Evolutionary conservation across 495 filamentous ascomycete genomes (phyloP).

Genomic region (Coniosporium apollinis): DNA sequence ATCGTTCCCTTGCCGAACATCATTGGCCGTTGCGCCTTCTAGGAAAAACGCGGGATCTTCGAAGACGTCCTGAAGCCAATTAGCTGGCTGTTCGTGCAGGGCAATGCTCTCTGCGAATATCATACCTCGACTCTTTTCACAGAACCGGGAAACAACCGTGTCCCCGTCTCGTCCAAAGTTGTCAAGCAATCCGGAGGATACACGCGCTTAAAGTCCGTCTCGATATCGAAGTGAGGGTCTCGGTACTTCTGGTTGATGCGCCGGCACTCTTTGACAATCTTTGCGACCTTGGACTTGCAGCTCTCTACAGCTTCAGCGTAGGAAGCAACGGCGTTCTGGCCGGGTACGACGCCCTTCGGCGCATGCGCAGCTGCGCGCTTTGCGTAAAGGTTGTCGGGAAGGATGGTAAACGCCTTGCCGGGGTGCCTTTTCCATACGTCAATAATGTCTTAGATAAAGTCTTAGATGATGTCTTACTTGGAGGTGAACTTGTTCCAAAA

Average conservation of each 20-base stretch:
- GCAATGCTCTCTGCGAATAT: too few relatives aligned
- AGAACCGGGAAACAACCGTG: slow-evolving; percentile 13
- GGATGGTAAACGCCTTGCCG: slow-evolving; percentile 48
- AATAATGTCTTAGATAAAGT: too few relatives aligned
- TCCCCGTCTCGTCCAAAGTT: slow-evolving; percentile 9
- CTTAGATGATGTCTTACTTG: too few relatives aligned
- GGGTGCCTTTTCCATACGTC: too few relatives aligned
- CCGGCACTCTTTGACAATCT: slow-evolving; percentile 69
- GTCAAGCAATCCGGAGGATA: slow-evolving; percentile 31
- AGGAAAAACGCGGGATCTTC: slow-evolving; percentile 73
- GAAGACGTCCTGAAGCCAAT: slow-evolving; percentile 57
- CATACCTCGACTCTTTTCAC: slow-evolving; percentile 24
- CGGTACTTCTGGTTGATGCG: slow-evolving; percentile 80
- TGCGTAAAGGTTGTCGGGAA: slow-evolving; percentile 58
- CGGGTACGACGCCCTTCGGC: slow-evolving; percentile 31
- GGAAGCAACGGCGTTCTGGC: slow-evolving; percentile 40
- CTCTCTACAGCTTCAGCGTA: slow-evolving; percentile 56
- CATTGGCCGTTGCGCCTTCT: slow-evolving; percentile 66
- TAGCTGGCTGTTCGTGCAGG: too few relatives aligned
- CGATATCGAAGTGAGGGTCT: slow-evolving; percentile 79
- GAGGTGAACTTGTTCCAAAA: slow-evolving; percentile 69
- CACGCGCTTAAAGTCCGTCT: slow-evolving; percentile 60
- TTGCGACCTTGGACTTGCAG: slow-evolving; percentile 58
- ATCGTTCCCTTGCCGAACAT: slow-evolving; percentile 61
- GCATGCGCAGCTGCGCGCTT: slow-evolving; percentile 38